Evolutionary conservation across 306 rosid genomes (phyloP).

Genomic region (Albizia julibrissin): DNA sequence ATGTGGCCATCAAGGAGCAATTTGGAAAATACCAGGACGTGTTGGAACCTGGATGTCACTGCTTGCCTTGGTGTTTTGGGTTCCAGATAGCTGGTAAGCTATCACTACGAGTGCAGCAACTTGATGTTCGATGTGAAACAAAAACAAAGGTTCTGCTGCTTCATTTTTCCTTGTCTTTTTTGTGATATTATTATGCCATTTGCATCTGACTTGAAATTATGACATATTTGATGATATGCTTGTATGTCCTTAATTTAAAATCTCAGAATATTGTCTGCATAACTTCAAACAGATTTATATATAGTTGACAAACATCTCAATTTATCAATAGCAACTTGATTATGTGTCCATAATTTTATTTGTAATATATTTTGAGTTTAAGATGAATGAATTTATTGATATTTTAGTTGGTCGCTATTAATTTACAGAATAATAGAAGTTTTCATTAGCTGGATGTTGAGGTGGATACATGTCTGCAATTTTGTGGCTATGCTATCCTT

Average conservation of each 20-base stretch:
- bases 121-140: constrained; percentile 66
- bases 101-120: constrained; percentile 67
- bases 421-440: neutral
- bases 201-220: constrained; percentile 20
- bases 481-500: constrained; percentile 17
- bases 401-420: neutral
- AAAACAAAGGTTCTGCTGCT: constrained; percentile 59
- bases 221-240: constrained; percentile 10
- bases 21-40: constrained; percentile 57
- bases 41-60: constrained; percentile 74
- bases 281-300: neutral
- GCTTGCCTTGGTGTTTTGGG: constrained; percentile 74
- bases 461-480: neutral
- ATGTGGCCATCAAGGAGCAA: constrained; percentile 62
- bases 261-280: neutral
- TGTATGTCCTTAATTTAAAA: neutral
- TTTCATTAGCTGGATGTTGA: neutral
- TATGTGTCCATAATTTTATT: neutral
- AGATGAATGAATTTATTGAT: neutral
- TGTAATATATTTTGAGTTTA: neutral
- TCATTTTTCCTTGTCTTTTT: constrained; percentile 17
- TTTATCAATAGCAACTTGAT: neutral
- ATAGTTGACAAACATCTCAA: neutral
- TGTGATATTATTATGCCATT: constrained; percentile 7
- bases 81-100: constrained; percentile 57